A percentile compares a stretch with the other conserved stretches of the same genome.
Conservation (phyloP, 2,329 filamentous ascomycete species). For the Colletotrichum sidae region DNA sequence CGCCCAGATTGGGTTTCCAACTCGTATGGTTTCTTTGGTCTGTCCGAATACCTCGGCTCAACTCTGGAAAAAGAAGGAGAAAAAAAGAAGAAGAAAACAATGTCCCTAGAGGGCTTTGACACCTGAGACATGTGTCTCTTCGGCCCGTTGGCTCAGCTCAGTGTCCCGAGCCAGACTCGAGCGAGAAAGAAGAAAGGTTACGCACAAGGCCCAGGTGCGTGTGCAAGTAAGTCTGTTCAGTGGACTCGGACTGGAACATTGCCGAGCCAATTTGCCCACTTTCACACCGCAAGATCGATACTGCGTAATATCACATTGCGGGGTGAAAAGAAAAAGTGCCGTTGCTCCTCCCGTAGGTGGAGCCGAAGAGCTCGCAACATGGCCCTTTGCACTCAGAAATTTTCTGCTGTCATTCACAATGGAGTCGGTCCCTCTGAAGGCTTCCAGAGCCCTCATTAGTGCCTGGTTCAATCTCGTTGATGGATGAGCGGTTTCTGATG, state of each 20-base stretch:
- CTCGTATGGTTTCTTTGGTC: constrained; percentile 9
- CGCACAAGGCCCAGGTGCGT: neutral
- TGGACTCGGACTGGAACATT: constrained; percentile 7
- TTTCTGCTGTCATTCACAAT: too few species aligned
- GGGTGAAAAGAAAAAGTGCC: constrained; percentile 2
- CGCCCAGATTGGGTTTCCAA: constrained; percentile 23
- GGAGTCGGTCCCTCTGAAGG: too few species aligned
- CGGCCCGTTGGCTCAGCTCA: too few species aligned
- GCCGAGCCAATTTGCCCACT: too few species aligned
- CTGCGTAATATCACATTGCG: constrained; percentile 11
- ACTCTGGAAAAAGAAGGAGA: neutral
- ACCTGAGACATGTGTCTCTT: constrained; percentile 9
- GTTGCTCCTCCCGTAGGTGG: constrained; percentile 25
- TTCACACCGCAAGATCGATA: constrained; percentile 14
- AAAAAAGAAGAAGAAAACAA: neutral
- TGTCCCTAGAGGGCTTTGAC: neutral
- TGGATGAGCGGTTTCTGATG: neutral
- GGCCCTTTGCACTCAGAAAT: too few species aligned
- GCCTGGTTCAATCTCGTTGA: neutral
- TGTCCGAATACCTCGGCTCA: constrained; percentile 23
- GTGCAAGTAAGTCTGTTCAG: constrained; percentile 14
- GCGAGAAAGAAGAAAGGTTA: too few species aligned
- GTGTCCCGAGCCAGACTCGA: too few species aligned
- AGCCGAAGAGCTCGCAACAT: neutral
- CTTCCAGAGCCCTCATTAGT: neutral